Evolutionary conservation across 2,329 filamentous ascomycete genomes (phyloP).

Genomic region (Fusarium sp.): DNA sequence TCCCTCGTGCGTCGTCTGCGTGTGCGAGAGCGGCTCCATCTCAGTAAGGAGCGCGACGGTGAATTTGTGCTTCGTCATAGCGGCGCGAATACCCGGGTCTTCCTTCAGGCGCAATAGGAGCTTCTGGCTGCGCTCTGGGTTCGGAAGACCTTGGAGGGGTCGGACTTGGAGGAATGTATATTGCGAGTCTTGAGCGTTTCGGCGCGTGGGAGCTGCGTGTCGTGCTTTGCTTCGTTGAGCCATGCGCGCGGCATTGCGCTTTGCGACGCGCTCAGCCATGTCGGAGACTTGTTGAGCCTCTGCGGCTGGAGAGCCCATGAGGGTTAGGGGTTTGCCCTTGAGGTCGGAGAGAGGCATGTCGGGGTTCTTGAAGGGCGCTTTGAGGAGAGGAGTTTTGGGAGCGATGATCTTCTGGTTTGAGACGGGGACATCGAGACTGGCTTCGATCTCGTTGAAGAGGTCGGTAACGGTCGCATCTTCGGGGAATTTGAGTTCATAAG

Average conservation of each 20-base stretch:
- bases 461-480: conserved; percentile 67
- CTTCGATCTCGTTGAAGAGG: conserved; percentile 72
- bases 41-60: conserved; percentile 89
- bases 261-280: conserved; percentile 65
- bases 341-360: conserved; percentile 65
- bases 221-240: conserved; percentile 51
- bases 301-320: conserved; percentile 75
- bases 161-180: conserved; percentile 88
- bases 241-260: conserved; percentile 61
- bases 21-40: conserved; percentile 92
- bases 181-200: conserved; percentile 66
- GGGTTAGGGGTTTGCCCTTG: conserved; percentile 71
- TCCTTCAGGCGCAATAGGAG: conserved; percentile 83
- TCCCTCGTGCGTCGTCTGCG: conserved; percentile 77
- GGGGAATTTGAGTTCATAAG: conserved; percentile 62
- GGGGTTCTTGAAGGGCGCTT: conserved; percentile 74
- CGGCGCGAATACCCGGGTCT: conserved; percentile 86
- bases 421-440: conserved; percentile 70
- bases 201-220: conserved; percentile 28
- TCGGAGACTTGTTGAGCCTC: conserved; percentile 70
- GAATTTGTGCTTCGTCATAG: conserved; percentile 90
- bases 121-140: conserved; percentile 77
- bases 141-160: conserved; percentile 83
- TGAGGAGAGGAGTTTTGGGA: conserved; percentile 75
- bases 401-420: conserved; percentile 79